Percentiles rank a stretch among this genome's conserved stretches.
phyloP scores from a whole-genome alignment of 2,329 filamentous ascomycete genomes.

The Stachybotrys echinatus region DNA sequence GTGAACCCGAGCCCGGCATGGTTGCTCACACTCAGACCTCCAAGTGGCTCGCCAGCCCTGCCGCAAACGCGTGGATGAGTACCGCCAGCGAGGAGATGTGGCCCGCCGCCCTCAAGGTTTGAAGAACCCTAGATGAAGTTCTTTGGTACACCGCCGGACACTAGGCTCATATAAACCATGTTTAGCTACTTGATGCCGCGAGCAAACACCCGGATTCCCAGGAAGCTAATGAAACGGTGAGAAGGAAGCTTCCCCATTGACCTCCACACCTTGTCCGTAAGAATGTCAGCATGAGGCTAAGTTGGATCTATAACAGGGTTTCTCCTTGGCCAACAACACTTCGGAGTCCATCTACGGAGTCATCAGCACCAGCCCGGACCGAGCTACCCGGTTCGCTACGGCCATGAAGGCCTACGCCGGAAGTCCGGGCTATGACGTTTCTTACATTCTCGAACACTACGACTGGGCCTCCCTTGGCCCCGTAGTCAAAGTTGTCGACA shows the following conservation, averaged over 20 bases:
- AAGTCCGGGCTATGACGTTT: neutral
- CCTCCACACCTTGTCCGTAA: no score
- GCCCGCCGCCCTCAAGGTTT: neutral
- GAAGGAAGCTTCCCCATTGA: neutral
- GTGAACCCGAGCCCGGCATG: neutral
- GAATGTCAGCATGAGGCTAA: no score
- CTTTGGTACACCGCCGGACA: neutral
- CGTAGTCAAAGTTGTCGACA: neutral
- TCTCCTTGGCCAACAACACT: neutral
- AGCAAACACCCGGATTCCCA: neutral
- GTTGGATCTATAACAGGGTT: no score
- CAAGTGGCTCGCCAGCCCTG: neutral
- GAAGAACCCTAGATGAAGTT: no score
- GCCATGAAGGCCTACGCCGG: neutral
- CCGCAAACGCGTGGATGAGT: neutral
- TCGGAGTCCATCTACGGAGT: neutral
- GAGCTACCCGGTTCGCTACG: neutral
- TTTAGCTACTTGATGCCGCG: neutral
- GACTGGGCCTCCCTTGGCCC: slow-evolving; percentile 1
- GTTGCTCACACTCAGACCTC: neutral
- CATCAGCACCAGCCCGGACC: neutral
- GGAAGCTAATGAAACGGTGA: neutral
- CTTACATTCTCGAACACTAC: neutral
- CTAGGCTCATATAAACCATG: neutral
- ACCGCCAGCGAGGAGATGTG: neutral